These are phyloP conservation scores for Aquilaria agallochum DNA, from an alignment of 441 rosid species.

Conservation along the genomic window DNA sequence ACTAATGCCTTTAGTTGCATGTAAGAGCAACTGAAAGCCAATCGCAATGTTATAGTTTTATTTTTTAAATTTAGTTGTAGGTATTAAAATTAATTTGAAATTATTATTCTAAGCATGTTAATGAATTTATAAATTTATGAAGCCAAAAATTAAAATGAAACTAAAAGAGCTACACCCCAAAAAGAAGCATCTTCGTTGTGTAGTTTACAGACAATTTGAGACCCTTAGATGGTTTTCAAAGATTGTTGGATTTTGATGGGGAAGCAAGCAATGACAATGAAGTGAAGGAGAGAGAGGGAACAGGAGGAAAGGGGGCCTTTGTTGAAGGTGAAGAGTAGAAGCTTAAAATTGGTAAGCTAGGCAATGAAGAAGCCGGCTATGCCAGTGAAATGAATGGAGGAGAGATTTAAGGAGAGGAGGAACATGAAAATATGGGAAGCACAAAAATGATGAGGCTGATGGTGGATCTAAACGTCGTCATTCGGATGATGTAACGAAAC, in stretches of 20 bases:
- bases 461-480: slow-evolving; percentile 17
- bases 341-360: slow-evolving; percentile 50
- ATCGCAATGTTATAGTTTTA: too few relatives aligned
- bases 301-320: slow-evolving; percentile 35
- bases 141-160: too few relatives aligned
- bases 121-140: too few relatives aligned
- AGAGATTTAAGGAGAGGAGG: slow-evolving; percentile 24
- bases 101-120: too few relatives aligned
- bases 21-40: too few relatives aligned
- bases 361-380: slow-evolving; percentile 28
- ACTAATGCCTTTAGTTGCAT: too few relatives aligned
- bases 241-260: slow-evolving; percentile 46
- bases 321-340: slow-evolving; percentile 35
- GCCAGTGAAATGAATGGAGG: slow-evolving; percentile 21
- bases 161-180: slow-evolving; percentile 11
- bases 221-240: slow-evolving; percentile 4
- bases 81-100: too few relatives aligned
- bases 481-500: slow-evolving; percentile 23
- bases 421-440: slow-evolving; percentile 21
- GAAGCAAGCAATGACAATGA: slow-evolving; percentile 39
- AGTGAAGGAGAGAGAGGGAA: slow-evolving; percentile 33
- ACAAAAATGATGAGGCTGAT: slow-evolving; percentile 20
- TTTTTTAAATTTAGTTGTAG: too few relatives aligned
- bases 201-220: slow-evolving; percentile 13
- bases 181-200: slow-evolving; percentile 26